Evolutionary conservation across 2,329 filamentous ascomycete species (phyloP), one percentile per base, ranked within the genome.

Genomic region (Trichophyton mentagrophytes): DNA sequence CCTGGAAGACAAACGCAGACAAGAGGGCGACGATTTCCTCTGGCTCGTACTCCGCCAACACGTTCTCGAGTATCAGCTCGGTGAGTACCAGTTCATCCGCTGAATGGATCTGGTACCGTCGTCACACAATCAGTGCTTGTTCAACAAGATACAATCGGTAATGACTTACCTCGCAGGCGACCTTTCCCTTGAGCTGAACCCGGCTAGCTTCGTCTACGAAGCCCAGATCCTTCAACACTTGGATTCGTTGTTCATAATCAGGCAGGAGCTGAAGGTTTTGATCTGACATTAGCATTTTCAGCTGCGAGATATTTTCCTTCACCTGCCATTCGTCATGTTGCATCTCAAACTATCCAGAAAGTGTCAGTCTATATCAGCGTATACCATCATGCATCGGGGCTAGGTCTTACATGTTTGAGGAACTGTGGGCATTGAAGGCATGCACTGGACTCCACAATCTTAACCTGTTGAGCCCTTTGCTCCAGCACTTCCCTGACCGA

Each of bases 291-390:
- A 92, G 80, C 69, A 90, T 87, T 63, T 91, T 89, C 62, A 99
- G 80, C 63, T 91, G 85, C 13, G 85, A 83, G 67, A 99, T 96
- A 67, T 95, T 91, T 71, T 96, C 90, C 71, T 93, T 89, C 72
- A 99, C 90, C 55, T 95, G 81, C 90, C 92, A 97, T 74, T 96
- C 89, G 70, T 96, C 90, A 69, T 99, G 90, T 69, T 91, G 89
- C 88, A 96, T 95, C 64, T 90, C 88, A 71, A 93, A 96, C 87
- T 92, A 63, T 44, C 17, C 33, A 33, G 13, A 1, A 38, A 59
- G 7, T 11, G 17, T 63, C 49, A 63, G 58, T 17, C 33, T 30
- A 57, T 36, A 9, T 22, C 8, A 30, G 27, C 33, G 22, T 9
- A 25, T 22, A 40, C 11, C n/a, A 3, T 5, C 20, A 15, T 51